Percentiles rank a stretch among this genome's conserved stretches.
Conservation (phyloP, 106 monocot species). For the Dioscorea dumetorum region DNA sequence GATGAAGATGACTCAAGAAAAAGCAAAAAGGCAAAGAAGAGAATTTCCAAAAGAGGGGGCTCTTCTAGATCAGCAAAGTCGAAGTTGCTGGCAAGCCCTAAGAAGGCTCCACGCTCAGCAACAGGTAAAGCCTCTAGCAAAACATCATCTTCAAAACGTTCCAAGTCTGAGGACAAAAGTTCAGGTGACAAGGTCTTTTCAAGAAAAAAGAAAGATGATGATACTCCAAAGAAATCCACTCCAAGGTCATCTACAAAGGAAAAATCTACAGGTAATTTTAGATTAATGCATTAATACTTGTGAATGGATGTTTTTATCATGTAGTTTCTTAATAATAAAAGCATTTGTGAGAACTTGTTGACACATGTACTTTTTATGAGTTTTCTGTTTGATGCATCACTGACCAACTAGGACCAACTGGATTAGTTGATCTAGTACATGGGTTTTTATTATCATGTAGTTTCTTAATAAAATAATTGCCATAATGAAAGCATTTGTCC, state of each 20-base stretch:
- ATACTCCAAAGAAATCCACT: conserved; percentile 24
- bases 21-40: conserved; percentile 23
- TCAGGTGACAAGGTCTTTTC: conserved; percentile 60
- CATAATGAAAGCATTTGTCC: no score
- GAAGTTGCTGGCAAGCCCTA: conserved; percentile 22
- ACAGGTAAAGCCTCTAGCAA: conserved; percentile 25
- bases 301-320: no score
- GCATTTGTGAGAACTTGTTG: no score
- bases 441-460: no score
- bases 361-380: no score
- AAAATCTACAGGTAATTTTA: conserved; percentile 36
- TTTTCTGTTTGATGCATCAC: no score
- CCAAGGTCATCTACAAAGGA: conserved; percentile 27
- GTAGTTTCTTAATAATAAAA: no score
- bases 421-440: no score
- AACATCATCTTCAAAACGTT: conserved; percentile 18
- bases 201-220: conserved; percentile 47
- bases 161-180: conserved; percentile 22
- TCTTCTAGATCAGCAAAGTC: conserved; percentile 13
- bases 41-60: conserved; percentile 9
- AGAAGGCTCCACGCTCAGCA: conserved; percentile 8
- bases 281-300: not conserved
- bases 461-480: no score
- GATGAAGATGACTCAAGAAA: conserved; percentile 15
- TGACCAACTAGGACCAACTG: no score